Evolutionary conservation across 1,284 basidiomycete genomes (phyloP), one percentile per base, ranked within the genome.

Genomic region (Rhodotorula sp.): DNA sequence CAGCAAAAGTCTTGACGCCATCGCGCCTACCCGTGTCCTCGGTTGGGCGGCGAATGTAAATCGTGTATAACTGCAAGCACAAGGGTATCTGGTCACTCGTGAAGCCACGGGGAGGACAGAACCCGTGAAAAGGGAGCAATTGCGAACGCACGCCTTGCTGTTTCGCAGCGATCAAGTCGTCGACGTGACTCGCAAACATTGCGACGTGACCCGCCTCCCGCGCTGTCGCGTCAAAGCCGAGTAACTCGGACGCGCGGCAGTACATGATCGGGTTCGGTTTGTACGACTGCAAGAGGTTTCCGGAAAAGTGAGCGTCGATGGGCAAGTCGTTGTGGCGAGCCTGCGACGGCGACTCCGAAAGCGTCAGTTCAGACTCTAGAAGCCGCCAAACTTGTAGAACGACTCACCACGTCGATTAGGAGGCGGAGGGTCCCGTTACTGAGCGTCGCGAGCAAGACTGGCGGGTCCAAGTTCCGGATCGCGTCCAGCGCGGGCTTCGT

Each of bases 241-340:
- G 69, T 0, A 76, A 56, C 1, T 53, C 68, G 18, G 78, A 68
- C 15, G 75, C 78, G n/a, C 75, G 71, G 53, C 73, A 64, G 64
- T 80, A 80, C 76, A 78, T 78, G 17, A 69, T 72, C 15, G 74
- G 74, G 54, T 77, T 72, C 29, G 80, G 80, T 58, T 80, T 80
- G 75, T 79, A 80, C 1, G 79, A 75, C 48, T 61, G 60, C 46
- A 80, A 74, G 48, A 78, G 70, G 66, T 80, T 77, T 45, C 78
- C 78, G 0, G 74, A 73, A 54, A 80, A 73, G 37, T 77, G 68
- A 33, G 77, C 65, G 65, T 80, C 75, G 62, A 77, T 77, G n/a
- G 72, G 66, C 29, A 80, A 68, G 17, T 69, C 69, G 26, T 73
- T 75, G 53, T 77, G 77, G 33, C 77, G 77, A 60, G 77, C 75